These are phyloP conservation scores for Magnolia changhungtana DNA, from an alignment of 164 flowering plant species.

Conservation along the genomic window DNA sequence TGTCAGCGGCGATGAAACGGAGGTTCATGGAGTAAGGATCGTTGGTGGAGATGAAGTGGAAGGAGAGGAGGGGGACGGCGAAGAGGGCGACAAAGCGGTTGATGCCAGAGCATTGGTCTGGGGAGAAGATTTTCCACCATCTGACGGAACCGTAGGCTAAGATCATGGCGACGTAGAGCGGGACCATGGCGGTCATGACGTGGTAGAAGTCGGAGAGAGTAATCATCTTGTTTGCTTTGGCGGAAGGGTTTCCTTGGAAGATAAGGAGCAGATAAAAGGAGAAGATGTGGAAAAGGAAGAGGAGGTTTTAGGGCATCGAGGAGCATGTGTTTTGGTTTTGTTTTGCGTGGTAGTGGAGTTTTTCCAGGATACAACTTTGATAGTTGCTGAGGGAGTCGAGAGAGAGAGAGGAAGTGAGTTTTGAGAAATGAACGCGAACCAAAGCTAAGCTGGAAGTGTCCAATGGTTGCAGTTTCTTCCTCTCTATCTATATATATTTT, in stretches of 20 bases:
- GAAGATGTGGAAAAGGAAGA: neutral
- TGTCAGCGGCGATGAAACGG: conserved; percentile 26
- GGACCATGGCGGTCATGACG: conserved; percentile 23
- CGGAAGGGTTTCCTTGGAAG: conserved; percentile 2
- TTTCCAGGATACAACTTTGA: neutral
- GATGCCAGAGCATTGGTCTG: conserved; percentile 20
- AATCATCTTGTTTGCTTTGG: conserved; percentile 44
- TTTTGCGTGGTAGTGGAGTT: conserved; percentile 3
- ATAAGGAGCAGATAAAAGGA: neutral
- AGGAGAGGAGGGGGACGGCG: conserved; percentile 20
- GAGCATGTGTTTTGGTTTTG: conserved; percentile 33
- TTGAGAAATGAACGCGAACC: neutral
- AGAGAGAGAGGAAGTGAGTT: neutral
- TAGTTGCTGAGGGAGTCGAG: neutral
- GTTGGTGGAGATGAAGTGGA: conserved; percentile 26
- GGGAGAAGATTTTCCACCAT: conserved; percentile 16
- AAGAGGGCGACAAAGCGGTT: conserved; percentile 19
- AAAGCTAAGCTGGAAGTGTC: conserved; percentile 1
- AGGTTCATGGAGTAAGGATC: conserved; percentile 26
- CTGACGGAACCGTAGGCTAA: conserved; percentile 29
- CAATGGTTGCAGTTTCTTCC: neutral
- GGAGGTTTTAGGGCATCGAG: conserved; percentile 17
- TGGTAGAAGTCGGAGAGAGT: conserved; percentile 27
- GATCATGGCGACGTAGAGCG: conserved; percentile 30
- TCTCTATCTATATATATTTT: no score